Evolutionary conservation across 2,329 filamentous ascomycete species (phyloP).

Genomic region (Aspergillus sp.): DNA sequence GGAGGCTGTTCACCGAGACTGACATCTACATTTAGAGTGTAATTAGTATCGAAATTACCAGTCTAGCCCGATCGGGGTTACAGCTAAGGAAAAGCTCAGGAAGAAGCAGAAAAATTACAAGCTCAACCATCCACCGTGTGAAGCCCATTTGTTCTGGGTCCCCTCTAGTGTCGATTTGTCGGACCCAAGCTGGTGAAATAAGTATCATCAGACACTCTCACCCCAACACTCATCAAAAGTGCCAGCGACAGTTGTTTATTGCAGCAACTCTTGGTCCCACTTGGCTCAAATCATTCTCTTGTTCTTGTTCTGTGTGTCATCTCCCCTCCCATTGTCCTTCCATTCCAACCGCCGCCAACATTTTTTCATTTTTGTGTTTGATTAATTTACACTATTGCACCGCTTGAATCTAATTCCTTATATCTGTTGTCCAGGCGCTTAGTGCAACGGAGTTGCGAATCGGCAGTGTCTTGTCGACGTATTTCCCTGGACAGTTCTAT

Average conservation of each 20-base stretch:
- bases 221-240: slow-evolving; percentile 26
- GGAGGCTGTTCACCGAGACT: background rate
- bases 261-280: slow-evolving; percentile 1
- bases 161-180: background rate
- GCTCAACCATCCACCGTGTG: slow-evolving; percentile 10
- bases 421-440: background rate
- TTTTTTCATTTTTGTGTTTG: background rate
- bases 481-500: background rate
- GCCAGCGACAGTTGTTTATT: slow-evolving; percentile 4
- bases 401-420: slow-evolving; percentile 2
- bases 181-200: slow-evolving; percentile 9
- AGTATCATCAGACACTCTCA: slow-evolving; percentile 16
- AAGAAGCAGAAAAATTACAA: slow-evolving; percentile 9
- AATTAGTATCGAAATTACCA: background rate
- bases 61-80: background rate
- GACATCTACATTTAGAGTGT: too few species aligned
- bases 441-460: background rate
- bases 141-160: background rate
- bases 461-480: background rate
- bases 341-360: slow-evolving; percentile 5
- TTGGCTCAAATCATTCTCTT: slow-evolving; percentile 18
- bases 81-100: background rate
- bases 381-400: slow-evolving; percentile 3
- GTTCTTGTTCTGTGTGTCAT: slow-evolving; percentile 15
- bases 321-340: slow-evolving; percentile 14